Conservation (phyloP, 331 rosid species). For the Ulmus americana region DNA sequence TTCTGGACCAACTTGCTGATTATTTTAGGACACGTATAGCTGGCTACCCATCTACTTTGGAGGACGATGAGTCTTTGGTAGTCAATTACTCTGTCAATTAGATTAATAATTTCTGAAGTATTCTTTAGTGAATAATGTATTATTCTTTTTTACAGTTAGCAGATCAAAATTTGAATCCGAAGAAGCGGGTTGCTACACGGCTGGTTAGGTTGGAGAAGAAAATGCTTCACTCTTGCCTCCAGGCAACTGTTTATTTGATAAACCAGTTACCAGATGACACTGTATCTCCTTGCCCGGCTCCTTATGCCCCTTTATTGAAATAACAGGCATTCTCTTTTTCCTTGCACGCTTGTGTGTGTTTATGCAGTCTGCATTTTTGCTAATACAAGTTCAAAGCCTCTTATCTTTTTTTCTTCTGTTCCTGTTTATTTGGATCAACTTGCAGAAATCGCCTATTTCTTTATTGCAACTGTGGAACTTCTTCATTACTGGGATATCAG, state of each 20-base stretch:
- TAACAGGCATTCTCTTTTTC: slow-evolving; percentile 36
- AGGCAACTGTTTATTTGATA: slow-evolving; percentile 52
- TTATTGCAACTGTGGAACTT: slow-evolving; percentile 6
- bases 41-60: slow-evolving; percentile 81
- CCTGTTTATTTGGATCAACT: slow-evolving; percentile 13
- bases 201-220: slow-evolving; percentile 76
- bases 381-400: neutral
- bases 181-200: slow-evolving; percentile 78
- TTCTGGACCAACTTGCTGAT: slow-evolving; percentile 74
- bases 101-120: neutral
- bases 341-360: neutral
- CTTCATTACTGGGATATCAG: slow-evolving; percentile 21
- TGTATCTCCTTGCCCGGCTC: slow-evolving; percentile 85
- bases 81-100: slow-evolving; percentile 1
- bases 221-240: slow-evolving; percentile 83
- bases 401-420: slow-evolving; percentile 12
- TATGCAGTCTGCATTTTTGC: neutral
- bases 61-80: slow-evolving; percentile 82
- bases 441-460: slow-evolving; percentile 19
- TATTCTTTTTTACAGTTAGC: slow-evolving; percentile 47
- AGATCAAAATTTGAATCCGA: slow-evolving; percentile 64
- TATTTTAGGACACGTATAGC: slow-evolving; percentile 74
- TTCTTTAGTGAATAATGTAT: slow-evolving; percentile 15
- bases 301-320: slow-evolving; percentile 69
- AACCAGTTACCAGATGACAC: slow-evolving; percentile 70